Evolutionary conservation across 129 eudicot genomes (phyloP).

Genomic region (Escallonia herrerae): DNA sequence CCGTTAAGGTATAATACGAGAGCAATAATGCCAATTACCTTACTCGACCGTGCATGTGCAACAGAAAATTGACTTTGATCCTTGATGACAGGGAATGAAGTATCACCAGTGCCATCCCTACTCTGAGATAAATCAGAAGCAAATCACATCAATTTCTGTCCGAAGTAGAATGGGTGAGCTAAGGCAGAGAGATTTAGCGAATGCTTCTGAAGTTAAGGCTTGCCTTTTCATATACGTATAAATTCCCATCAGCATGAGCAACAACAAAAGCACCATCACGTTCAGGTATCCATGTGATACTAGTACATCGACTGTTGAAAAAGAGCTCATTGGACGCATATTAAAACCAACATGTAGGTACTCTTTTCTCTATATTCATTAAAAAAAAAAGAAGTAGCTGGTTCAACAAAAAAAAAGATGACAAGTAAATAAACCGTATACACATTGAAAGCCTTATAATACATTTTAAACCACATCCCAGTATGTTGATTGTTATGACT

Average conservation of each 20-base stretch:
- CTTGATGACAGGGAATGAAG: slow-evolving; percentile 66
- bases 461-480: too few relatives aligned
- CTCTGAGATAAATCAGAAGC: slow-evolving; percentile 28
- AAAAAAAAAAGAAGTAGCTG: too few relatives aligned
- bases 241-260: slow-evolving; percentile 87
- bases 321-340: slow-evolving; percentile 9
- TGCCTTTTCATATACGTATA: slow-evolving; percentile 82
- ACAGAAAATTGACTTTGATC: slow-evolving; percentile 72
- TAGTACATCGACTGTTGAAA: slow-evolving; percentile 61
- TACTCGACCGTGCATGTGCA: slow-evolving; percentile 76
- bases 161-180: slow-evolving; percentile 3
- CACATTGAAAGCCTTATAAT: too few relatives aligned
- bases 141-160: neutral
- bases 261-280: slow-evolving; percentile 77
- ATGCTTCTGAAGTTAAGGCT: slow-evolving; percentile 23
- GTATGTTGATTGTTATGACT: too few relatives aligned
- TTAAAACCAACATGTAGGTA: neutral
- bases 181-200: slow-evolving; percentile 1
- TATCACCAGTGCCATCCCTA: slow-evolving; percentile 62
- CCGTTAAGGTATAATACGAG: neutral
- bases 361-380: too few relatives aligned
- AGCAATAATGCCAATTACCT: slow-evolving; percentile 36
- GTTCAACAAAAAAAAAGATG: too few relatives aligned
- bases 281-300: slow-evolving; percentile 78
- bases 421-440: too few relatives aligned